phyloP scores from a whole-genome alignment of 2,329 filamentous ascomycete genomes.

The Botrytis galanthina region DNA sequence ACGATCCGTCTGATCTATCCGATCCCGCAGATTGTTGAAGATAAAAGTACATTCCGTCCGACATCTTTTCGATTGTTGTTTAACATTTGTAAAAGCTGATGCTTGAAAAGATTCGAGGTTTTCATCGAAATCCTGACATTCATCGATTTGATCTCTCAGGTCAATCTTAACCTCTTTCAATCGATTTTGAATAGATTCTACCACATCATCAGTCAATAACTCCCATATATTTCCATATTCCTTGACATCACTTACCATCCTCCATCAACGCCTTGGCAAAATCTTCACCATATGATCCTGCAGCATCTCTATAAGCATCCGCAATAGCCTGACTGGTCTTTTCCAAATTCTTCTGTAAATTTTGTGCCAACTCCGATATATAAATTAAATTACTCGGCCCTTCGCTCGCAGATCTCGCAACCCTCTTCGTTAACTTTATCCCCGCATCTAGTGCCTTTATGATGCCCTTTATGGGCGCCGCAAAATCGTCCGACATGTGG shows the following conservation, averaged over 20 bases:
- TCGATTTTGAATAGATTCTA: conserved; percentile 30
- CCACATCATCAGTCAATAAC: conserved; percentile 18
- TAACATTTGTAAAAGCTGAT: conserved; percentile 28
- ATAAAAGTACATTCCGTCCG: conserved; percentile 31
- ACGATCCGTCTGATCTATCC: conserved; percentile 21
- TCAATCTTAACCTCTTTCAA: conserved; percentile 35
- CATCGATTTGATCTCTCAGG: conserved; percentile 34
- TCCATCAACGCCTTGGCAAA: conserved; percentile 32
- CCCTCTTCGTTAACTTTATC: conserved; percentile 32
- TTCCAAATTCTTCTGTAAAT: conserved; percentile 31
- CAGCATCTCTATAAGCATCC: conserved; percentile 32
- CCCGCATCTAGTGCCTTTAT: conserved; percentile 34
- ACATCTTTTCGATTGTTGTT: conserved; percentile 32
- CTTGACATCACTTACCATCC: conserved; percentile 30
- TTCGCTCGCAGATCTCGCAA: conserved; percentile 29
- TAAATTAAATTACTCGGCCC: conserved; percentile 29
- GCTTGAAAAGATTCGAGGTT: conserved; percentile 32
- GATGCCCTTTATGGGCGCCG: conserved; percentile 34
- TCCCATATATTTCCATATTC: not conserved
- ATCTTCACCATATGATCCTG: conserved; percentile 28
- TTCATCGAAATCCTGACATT: conserved; percentile 34
- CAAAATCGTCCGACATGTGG: conserved; percentile 27
- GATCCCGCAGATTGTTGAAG: conserved; percentile 30
- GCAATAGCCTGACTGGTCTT: conserved; percentile 27
- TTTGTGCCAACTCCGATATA: conserved; percentile 32